Conservation (phyloP, 306 rosid species). For the Macrotyloma uniflorum region DNA sequence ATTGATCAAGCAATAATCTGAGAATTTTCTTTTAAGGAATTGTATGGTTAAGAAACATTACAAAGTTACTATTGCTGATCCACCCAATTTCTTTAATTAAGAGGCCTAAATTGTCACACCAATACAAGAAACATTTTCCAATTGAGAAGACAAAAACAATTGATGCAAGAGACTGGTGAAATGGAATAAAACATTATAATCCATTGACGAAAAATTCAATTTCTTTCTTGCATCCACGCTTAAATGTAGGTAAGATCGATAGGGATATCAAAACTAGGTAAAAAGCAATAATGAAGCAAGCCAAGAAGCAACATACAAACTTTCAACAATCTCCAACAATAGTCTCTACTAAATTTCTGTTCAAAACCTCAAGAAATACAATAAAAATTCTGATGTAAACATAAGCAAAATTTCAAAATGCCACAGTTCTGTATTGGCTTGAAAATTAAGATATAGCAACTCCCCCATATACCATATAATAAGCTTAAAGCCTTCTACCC, state of each 20-base stretch:
- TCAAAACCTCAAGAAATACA: slow-evolving; percentile 15
- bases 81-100: too few species aligned
- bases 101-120: too few species aligned
- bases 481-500: slow-evolving; percentile 75
- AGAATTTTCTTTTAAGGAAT: too few species aligned
- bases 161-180: too few species aligned
- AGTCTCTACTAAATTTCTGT: slow-evolving; percentile 18
- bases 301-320: background rate
- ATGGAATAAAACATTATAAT: too few species aligned
- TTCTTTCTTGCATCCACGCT: background rate
- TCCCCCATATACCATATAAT: slow-evolving; percentile 1
- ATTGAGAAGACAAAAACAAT: too few species aligned
- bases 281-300: too few species aligned
- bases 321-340: background rate
- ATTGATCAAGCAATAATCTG: too few species aligned
- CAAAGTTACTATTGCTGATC: too few species aligned
- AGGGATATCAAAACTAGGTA: background rate
- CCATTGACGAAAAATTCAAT: background rate
- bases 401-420: slow-evolving; percentile 32
- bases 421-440: slow-evolving; percentile 25
- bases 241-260: background rate
- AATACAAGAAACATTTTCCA: too few species aligned
- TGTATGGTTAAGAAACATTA: too few species aligned
- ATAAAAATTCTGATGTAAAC: slow-evolving; percentile 20
- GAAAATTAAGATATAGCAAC: slow-evolving; percentile 17